These are phyloP conservation scores for Crithidia mellificae DNA, from an alignment of 208 protist species.

Conservation along the genomic window DNA sequence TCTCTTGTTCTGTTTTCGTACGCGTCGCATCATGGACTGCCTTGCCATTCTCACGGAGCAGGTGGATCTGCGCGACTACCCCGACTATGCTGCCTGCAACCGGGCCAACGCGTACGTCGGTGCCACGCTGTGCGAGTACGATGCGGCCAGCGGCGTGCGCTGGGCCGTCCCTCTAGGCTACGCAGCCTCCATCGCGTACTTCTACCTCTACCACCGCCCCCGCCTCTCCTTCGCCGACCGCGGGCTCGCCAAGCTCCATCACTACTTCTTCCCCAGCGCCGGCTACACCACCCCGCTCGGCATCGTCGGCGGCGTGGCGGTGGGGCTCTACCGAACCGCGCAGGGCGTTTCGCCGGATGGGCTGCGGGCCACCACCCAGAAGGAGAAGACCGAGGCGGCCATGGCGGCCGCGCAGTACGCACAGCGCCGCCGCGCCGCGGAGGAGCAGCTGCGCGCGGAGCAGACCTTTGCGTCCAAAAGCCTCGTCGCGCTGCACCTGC, in stretches of 20 bases:
- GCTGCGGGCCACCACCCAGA: slow-evolving; percentile 12
- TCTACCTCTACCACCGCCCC: slow-evolving; percentile 61
- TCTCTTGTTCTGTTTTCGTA: background rate
- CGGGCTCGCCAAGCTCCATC: slow-evolving; percentile 54
- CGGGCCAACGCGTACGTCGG: slow-evolving; percentile 40
- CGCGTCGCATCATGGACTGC: slow-evolving; percentile 9
- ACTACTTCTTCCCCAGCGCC: slow-evolving; percentile 82
- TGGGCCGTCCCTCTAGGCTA: slow-evolving; percentile 50
- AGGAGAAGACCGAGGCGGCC: slow-evolving; percentile 35
- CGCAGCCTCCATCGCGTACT: slow-evolving; percentile 53
- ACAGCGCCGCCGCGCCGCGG: slow-evolving; percentile 23
- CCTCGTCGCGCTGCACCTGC: slow-evolving; percentile 21
- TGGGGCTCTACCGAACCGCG: slow-evolving; percentile 36
- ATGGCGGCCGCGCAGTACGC: slow-evolving; percentile 38
- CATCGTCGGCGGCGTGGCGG: slow-evolving; percentile 36
- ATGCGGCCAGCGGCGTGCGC: slow-evolving; percentile 55
- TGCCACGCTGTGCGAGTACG: slow-evolving; percentile 54
- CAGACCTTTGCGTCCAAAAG: slow-evolving; percentile 17
- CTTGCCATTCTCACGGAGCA: background rate
- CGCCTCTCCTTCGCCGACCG: slow-evolving; percentile 74
- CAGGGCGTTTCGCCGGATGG: slow-evolving; percentile 24
- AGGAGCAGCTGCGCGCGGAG: slow-evolving; percentile 20
- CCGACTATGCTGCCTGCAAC: slow-evolving; percentile 37
- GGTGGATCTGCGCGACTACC: slow-evolving; percentile 57
- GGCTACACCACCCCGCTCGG: slow-evolving; percentile 69